Evolutionary conservation across 148 eudicot species (phyloP).

Genomic region (Cornus florida): DNA sequence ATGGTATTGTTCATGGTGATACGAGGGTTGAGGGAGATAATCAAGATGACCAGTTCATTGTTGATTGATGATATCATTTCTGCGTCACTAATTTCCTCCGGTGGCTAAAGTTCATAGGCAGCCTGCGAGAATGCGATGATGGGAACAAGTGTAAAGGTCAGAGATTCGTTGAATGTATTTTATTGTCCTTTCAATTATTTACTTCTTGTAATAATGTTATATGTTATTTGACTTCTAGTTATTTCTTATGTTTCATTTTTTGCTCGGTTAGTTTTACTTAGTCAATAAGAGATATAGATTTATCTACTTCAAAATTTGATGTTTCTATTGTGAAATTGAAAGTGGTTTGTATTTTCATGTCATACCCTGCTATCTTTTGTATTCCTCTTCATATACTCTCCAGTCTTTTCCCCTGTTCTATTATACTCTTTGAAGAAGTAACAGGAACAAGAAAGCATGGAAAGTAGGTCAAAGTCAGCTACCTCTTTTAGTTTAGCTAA

Average conservation of each 20-base stretch:
- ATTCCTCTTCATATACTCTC: not conserved
- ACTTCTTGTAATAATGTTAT: constrained; percentile 12
- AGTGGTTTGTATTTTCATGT: not conserved
- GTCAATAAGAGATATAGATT: constrained; percentile 20
- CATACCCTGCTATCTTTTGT: not conserved
- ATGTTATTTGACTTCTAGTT: not conserved
- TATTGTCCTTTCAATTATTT: constrained; percentile 4
- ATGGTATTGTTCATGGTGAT: constrained; percentile 75
- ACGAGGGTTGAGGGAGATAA: constrained; percentile 75
- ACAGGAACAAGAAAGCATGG: not conserved
- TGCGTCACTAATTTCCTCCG: not conserved
- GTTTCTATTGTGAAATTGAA: constrained; percentile 6
- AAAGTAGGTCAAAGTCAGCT: not conserved
- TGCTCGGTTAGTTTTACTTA: not conserved
- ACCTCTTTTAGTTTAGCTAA: not conserved
- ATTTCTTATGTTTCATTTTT: not conserved
- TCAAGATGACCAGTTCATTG: constrained; percentile 87
- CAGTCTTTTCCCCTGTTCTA: not conserved
- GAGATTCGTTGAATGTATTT: constrained; percentile 1
- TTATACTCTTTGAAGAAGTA: constrained; percentile 1
- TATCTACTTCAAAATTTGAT: not conserved
- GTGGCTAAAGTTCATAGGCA: not conserved
- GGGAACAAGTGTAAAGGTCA: constrained; percentile 12
- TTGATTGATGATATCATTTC: constrained; percentile 52
- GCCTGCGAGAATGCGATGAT: not conserved